phyloP scores from a whole-genome alignment of 345 rosid species.

The Raphanus sativus region DNA sequence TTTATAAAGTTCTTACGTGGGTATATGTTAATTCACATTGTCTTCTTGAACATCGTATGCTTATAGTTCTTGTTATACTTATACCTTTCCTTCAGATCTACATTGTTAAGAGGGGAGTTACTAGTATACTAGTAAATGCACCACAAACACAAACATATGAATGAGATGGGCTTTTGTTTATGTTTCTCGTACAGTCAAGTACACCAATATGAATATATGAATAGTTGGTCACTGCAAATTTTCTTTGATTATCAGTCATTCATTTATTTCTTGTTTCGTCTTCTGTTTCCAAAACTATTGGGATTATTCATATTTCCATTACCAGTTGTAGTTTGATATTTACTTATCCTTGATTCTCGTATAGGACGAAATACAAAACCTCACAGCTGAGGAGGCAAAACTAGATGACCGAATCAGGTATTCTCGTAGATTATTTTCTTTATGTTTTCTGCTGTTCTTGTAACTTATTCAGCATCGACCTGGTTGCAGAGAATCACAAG shows the following conservation, averaged over 20 bases:
- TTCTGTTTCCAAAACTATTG: background rate
- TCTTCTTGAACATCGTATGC: conserved; percentile 16
- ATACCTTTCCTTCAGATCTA: background rate
- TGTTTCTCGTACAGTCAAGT: conserved; percentile 8
- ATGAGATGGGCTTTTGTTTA: background rate
- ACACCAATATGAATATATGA: conserved; percentile 4
- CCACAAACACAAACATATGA: background rate
- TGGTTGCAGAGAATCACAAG: conserved; percentile 81
- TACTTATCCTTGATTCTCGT: conserved; percentile 1
- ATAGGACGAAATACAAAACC: conserved; percentile 84
- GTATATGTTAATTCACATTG: background rate
- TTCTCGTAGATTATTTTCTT: background rate
- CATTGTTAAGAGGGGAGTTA: background rate
- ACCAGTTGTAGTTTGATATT: conserved; percentile 15
- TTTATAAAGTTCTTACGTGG: background rate
- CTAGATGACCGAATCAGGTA: conserved; percentile 45
- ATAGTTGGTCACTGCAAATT: background rate
- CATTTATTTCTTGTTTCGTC: conserved; percentile 10
- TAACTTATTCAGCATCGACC: conserved; percentile 37
- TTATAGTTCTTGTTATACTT: conserved; percentile 1
- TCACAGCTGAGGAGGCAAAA: conserved; percentile 59
- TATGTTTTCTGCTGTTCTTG: conserved; percentile 1
- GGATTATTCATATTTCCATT: background rate
- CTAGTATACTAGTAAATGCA: conserved; percentile 5
- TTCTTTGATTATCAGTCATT: background rate